Evolutionary conservation across 805 yeast genomes (phyloP), one percentile per base, ranked within the genome.

Genomic region (Pichia pseudocactophila): DNA sequence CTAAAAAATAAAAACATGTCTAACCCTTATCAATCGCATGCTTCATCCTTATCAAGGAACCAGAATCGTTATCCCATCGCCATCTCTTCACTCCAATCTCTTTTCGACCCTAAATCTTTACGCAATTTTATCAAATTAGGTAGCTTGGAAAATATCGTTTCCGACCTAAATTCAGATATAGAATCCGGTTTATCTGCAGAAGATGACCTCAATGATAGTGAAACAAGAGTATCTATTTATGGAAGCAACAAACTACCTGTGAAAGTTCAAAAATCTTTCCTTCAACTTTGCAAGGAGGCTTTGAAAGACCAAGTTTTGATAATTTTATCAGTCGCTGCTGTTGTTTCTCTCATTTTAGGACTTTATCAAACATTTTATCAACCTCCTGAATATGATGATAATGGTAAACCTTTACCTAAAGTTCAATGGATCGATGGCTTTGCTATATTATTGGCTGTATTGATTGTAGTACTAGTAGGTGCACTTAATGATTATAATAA

Each of bases 371-470:
- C 95, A 2, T 82, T 88, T 65, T 96, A 94, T 34, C 84, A 83
- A 50, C 88, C 82, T 0, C 70, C 85, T 0, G 78, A 76, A 56
- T 74, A 74, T 53, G 96, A 90, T 59, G 78, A 74, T 6, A 85
- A 86, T 49, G 95, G 96, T 22, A 70, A 76, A 18, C 69, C 76
- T 17, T 61, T 78, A 42, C 96, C 97, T 15, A 76, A 79, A 54
- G 94, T 92, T 27, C 96, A 90, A 55, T 92, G 97, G 97, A 96
- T 94, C 37, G 99, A 92, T 68, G 99, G 99, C 52, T 95, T 89
- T 31, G 99, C 98, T 33, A 92, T 92, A 57, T 75, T 92, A 52
- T 82, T 82, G 4, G 99, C 99, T 17, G 84, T 92, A 19, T 55
- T 77, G 4, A 90, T 92, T 46, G 97, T 92, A 28, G 96, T 90